phyloP scores from a whole-genome alignment of 2,329 filamentous ascomycete genomes.

The Cladorrhinum sp. region DNA sequence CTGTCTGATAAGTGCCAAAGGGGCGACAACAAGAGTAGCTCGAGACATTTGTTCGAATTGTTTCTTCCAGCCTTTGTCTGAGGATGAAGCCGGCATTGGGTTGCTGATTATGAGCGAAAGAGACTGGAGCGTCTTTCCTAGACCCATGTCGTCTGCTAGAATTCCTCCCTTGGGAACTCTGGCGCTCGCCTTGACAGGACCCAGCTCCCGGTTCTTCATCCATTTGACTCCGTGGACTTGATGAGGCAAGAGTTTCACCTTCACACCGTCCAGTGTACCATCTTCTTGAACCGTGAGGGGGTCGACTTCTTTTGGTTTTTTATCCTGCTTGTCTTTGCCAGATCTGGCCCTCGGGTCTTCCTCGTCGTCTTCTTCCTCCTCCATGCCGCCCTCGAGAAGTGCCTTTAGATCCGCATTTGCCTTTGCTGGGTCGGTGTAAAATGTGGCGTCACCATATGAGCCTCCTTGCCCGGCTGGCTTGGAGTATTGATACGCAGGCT shows the following conservation, averaged over 20 bases:
- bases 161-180: conserved; percentile 84
- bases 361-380: conserved; percentile 61
- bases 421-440: conserved; percentile 69
- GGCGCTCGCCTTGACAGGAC: conserved; percentile 74
- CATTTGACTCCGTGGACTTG: conserved; percentile 91
- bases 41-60: conserved; percentile 68
- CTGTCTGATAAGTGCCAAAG: conserved; percentile 89
- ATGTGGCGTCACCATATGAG: conserved; percentile 42
- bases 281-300: conserved; percentile 38
- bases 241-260: conserved; percentile 85
- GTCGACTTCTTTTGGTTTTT: conserved; percentile 34
- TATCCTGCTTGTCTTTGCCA: conserved; percentile 34
- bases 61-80: conserved; percentile 60
- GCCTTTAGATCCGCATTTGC: conserved; percentile 77
- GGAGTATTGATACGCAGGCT: conserved; percentile 32
- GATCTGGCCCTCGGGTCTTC: conserved; percentile 60
- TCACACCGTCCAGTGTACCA: conserved; percentile 69
- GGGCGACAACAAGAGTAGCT: conserved; percentile 86
- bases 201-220: conserved; percentile 92
- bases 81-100: conserved; percentile 60
- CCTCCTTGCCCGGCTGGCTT: conserved; percentile 27
- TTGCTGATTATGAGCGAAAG: conserved; percentile 86
- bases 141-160: conserved; percentile 93
- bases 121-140: conserved; percentile 94
- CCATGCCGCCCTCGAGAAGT: conserved; percentile 76